Evolutionary conservation across 345 rosid genomes (phyloP).

Genomic region (Lagerstroemia speciosa): DNA sequence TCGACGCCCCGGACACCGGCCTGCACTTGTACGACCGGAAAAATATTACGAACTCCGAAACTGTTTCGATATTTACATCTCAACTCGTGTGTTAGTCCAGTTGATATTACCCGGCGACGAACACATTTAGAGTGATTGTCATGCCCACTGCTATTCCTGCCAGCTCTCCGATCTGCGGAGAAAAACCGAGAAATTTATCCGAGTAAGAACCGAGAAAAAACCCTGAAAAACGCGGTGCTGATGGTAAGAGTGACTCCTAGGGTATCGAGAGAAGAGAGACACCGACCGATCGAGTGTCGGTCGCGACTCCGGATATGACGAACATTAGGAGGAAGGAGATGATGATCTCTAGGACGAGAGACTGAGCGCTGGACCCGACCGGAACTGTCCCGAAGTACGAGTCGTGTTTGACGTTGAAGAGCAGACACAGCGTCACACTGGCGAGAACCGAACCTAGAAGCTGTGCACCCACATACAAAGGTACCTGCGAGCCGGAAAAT

Average conservation of each 20-base stretch:
- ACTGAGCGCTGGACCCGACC: slow-evolving; percentile 25
- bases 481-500: slow-evolving; percentile 40
- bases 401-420: slow-evolving; percentile 17
- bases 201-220: background rate
- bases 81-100: too few species aligned
- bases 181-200: background rate
- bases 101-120: slow-evolving; percentile 38
- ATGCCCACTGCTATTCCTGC: slow-evolving; percentile 49
- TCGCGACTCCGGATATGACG: slow-evolving; percentile 37
- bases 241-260: background rate
- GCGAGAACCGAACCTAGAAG: slow-evolving; percentile 39
- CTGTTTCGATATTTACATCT: too few species aligned
- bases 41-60: too few species aligned
- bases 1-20: slow-evolving; percentile 65
- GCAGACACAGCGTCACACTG: slow-evolving; percentile 23
- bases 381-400: slow-evolving; percentile 45
- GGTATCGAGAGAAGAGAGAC: background rate
- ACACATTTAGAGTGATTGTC: slow-evolving; percentile 38
- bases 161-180: slow-evolving; percentile 25
- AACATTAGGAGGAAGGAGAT: slow-evolving; percentile 47
- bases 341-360: slow-evolving; percentile 37
- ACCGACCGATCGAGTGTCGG: slow-evolving; percentile 37
- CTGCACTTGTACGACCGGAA: slow-evolving; percentile 21
- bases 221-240: background rate
- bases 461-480: slow-evolving; percentile 32